A percentile compares a stretch with the other conserved stretches of the same genome.
Evolutionary conservation across 352 stramenopile genomes (phyloP).

Genomic region (Elongisporangium anandrum): DNA sequence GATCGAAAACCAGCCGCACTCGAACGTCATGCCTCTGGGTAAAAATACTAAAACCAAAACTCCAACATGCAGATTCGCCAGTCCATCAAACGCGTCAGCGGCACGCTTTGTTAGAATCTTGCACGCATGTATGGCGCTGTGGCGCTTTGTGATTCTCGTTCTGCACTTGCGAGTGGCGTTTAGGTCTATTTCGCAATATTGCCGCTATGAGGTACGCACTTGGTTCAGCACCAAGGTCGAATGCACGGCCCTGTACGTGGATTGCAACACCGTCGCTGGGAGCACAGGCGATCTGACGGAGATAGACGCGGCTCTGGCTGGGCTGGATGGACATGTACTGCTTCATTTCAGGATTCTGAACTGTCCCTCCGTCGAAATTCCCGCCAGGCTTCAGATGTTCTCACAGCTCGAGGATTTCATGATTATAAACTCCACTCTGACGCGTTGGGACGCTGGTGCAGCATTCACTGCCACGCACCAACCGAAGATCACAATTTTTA

Average conservation of each 20-base stretch:
- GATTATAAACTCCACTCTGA: conserved; percentile 33
- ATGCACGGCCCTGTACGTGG: conserved; percentile 27
- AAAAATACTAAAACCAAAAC: too few relatives aligned
- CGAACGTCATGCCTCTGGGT: too few relatives aligned
- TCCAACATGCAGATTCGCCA: too few relatives aligned
- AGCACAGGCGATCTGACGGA: too few relatives aligned
- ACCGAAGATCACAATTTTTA: conserved; percentile 17
- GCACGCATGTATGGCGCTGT: too few relatives aligned
- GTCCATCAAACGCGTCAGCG: too few relatives aligned
- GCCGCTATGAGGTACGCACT: conserved; percentile 18
- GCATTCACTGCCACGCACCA: conserved; percentile 18
- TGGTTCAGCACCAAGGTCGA: conserved; percentile 19
- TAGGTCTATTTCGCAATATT: conserved; percentile 8
- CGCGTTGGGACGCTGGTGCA: conserved; percentile 18
- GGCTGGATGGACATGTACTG: conserved; percentile 2
- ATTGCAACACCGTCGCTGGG: conserved; percentile 11
- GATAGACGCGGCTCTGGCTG: too few relatives aligned
- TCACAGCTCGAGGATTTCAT: conserved; percentile 20
- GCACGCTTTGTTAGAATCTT: too few relatives aligned
- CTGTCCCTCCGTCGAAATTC: conserved; percentile 31
- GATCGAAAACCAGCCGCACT: too few relatives aligned
- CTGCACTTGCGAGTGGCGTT: conserved; percentile 12
- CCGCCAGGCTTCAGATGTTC: conserved; percentile 18
- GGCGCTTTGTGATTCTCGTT: too few relatives aligned
- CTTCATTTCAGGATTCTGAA: conserved; percentile 27